Conservation (phyloP, 2,329 filamentous ascomycete species). For the Blumeria graminis region DNA sequence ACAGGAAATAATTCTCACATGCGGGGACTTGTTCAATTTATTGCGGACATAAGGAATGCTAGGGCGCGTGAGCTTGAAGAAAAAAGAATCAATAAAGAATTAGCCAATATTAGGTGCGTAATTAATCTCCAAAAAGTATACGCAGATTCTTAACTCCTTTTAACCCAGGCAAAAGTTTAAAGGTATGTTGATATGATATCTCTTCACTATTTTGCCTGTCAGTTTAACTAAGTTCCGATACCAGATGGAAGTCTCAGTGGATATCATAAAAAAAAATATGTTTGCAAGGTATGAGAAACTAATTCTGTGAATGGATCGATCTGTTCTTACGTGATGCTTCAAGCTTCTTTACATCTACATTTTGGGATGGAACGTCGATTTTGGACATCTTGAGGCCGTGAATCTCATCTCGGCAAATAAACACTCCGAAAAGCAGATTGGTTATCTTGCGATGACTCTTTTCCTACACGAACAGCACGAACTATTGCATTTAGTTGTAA, state of each 20-base stretch:
- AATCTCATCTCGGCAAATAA: constrained; percentile 92
- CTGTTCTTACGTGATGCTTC: not conserved
- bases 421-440: constrained; percentile 98
- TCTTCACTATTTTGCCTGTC: too few relatives aligned
- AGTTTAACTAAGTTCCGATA: not conserved
- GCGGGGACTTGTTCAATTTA: constrained; percentile 87
- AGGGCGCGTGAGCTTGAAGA: constrained; percentile 88
- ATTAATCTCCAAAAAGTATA: not conserved
- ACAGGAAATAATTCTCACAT: constrained; percentile 38
- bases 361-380: constrained; percentile 95
- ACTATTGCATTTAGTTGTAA: constrained; percentile 83
- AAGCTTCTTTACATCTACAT: constrained; percentile 93
- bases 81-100: constrained; percentile 97
- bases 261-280: constrained; percentile 99
- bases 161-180: constrained; percentile 68
- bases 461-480: constrained; percentile 97
- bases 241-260: constrained; percentile 69
- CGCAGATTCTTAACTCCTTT: not conserved
- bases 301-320: not conserved
- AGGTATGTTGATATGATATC: constrained; percentile 20
- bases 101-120: constrained; percentile 73
- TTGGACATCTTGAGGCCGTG: constrained; percentile 92
- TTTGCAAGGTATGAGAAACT: constrained; percentile 53
- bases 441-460: constrained; percentile 87
- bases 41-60: constrained; percentile 86